Evolutionary conservation across 2,329 filamentous ascomycete genomes (phyloP).

Genomic region (Rhinocladiella mackenziei): DNA sequence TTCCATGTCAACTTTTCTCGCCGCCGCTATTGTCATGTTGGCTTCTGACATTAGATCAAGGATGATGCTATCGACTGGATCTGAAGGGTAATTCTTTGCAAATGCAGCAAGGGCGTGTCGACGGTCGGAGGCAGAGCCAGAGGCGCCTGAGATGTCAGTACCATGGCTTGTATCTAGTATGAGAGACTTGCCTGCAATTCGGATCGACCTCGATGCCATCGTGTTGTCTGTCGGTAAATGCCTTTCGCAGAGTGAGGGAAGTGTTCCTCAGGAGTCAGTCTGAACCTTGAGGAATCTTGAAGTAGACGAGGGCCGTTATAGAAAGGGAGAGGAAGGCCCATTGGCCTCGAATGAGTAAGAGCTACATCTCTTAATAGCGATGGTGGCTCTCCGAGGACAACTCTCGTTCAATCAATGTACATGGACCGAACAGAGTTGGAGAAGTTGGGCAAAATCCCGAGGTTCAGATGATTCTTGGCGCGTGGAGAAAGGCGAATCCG

Average conservation of each 20-base stretch:
- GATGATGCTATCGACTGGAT: conserved; percentile 47
- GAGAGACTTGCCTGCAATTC: conserved; percentile 17
- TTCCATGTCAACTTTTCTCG: conserved; percentile 38
- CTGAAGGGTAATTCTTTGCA: conserved; percentile 40
- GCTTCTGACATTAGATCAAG: conserved; percentile 49
- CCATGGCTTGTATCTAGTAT: background rate
- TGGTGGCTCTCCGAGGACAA: too few species aligned
- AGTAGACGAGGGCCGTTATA: too few species aligned
- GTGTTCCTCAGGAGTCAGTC: too few species aligned
- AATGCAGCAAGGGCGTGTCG: conserved; percentile 45
- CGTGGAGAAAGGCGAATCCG: conserved; percentile 3
- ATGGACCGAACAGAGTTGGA: conserved; percentile 12
- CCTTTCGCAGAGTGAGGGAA: too few species aligned
- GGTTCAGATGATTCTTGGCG: conserved; percentile 5
- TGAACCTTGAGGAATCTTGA: too few species aligned
- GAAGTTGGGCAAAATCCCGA: conserved; percentile 13
- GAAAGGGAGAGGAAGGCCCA: too few species aligned
- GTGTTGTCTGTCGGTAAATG: background rate
- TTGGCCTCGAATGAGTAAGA: too few species aligned
- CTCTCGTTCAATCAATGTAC: too few species aligned
- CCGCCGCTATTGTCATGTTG: conserved; percentile 48
- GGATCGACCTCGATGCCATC: conserved; percentile 20
- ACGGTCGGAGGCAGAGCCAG: conserved; percentile 45
- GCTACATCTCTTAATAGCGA: too few species aligned
- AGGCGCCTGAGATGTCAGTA: conserved; percentile 34